Base-by-base conservation (phyloP, 1,284 basidiomycete species). In the Gomphus bonarii region DNA sequence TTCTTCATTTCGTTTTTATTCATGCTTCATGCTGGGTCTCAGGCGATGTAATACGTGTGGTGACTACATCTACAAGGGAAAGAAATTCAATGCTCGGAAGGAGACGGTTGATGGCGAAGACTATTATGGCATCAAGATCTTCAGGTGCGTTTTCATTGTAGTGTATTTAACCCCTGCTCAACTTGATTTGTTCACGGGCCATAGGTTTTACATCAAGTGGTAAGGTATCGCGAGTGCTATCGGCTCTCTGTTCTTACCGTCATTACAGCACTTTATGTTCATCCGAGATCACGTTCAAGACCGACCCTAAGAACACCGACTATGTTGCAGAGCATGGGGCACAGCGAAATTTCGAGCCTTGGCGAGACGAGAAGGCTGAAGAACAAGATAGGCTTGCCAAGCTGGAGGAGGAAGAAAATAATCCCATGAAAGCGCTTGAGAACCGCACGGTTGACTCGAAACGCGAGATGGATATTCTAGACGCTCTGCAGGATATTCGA, bases 201-300 rank as follows among this genome's bases (percentile, higher is more conserved):
- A 10, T 71, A 58, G 59, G 36, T 89, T 89, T 69, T 90, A 88
- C 65, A 90, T 90, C 64, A 88, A 89, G 73, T 89, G 87, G 85
- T 82, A 53, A 57, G 79, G 33, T 68, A 20, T 16, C 40, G 20
- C 42, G 38, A 33, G 12, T 44, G n/a, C 4, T 14, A 8, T 40
- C 9, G 11, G 50, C 9, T 16, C 30, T 22, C 6, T 38, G 42
- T 25, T 28, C 51, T 61, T 51, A 61, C 59, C 57, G 54, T 62
- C 33, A 63, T 59, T 47, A 30, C 64, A 88, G 94, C 66, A 94
- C 92, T 6, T 74, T 92, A 48, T 97, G 94, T 69, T 97, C 93
- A 1, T 90, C 95, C 8, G 97, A 99, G 69, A 98, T 99, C 63
- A 99, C 97, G 0, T 99, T 99, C 84, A 98, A 98, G 71, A 99